Evolutionary conservation across 2,329 filamentous ascomycete genomes (phyloP), one percentile per base, ranked within the genome.

Genomic region (Stagonosporopsis vannaccii): DNA sequence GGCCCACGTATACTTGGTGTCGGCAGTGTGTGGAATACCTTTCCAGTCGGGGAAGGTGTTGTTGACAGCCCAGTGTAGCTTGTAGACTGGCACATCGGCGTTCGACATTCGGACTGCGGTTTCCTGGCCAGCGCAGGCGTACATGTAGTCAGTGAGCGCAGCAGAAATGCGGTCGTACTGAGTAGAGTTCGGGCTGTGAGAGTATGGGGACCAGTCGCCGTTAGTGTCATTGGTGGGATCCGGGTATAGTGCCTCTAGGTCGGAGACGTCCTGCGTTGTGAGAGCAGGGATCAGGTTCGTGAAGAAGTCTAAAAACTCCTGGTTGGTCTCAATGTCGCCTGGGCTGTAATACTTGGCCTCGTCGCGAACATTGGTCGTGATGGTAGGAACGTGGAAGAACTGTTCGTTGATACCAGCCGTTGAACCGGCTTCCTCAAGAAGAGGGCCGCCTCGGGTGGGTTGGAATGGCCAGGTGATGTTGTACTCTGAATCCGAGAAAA

Each of bases 391-490:
- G n/a, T 44, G 53, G 60, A 58, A 71, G 56, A 71, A 71, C 13
- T 65, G 63, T 13, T 50, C 46, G 32, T 70, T 63, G 11, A 49
- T n/a, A 4, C 66, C 65, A 2, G 69, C 63, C 1, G 42, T 49
- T 0, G 79, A 81, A 22, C 79, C 79, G 2, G 75, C 68, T 46
- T 79, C 78, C 52, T 81, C 79, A 2, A 81, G 74, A 0, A 81
- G 53, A 0, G 75, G 74, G 0, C 79, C 79, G 0, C 79, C 78
- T 1, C 75, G 72, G 0, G 75, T 74, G 1, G 79, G 79, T 33
- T 81, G 79, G 57, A 80, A 81, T 0, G 79, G 79, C 79, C 79
- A 81, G 0, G 77, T 78, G 19, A 78, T 65, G n/a, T 65, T 60
- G 2, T 73, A 73, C 6, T 75, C 63, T 0, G 74, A 76, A 0